Base-by-base conservation (phyloP, 148 eudicot species). In the Rheum nobile region DNA sequence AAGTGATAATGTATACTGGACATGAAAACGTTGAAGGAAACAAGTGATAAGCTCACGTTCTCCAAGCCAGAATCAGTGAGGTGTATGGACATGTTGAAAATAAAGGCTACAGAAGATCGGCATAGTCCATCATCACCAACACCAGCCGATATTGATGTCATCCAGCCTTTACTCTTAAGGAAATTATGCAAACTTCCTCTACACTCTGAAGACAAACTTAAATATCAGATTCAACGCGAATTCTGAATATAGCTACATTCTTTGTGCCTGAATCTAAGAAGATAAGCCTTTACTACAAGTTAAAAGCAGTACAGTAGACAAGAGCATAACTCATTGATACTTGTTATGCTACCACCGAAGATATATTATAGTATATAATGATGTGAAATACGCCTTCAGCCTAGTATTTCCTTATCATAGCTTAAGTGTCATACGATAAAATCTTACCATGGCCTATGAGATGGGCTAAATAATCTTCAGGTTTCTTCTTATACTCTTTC, bases 401-500 rank as follows among this genome's bases (percentile, higher is more conserved):
- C 21, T 32, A 34, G 32, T 65, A 65, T 65, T 34, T 65, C 70
- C 41, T 65, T 16, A 34, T 65, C 41, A 65, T 32, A 21, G 70
- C 22, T 1, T 34, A 34, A 22, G 70, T 31, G 32, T 32, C 22
- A 65, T 34, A 65, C 3, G 9, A 19, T n/a, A 48, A 28, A 32
- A 61, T 65, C 85, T 84, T 89, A 94, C 98, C 98, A 84, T 94
- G 98, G 71, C 98, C 98, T 74, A 91, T 83, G 75, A 94, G 90
- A 82, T 91, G 98, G 63, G 98, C 91, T 74, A 94, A 75, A 85
- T 94, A 94, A 81, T 91, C 98, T 84, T 94, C 98, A 65, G 91
- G 83, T 77, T 86, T 91, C 85, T 89, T 94, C 86, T 83, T 50
- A 82, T 94, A 94, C 50, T 87, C 96, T 76, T 88, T 87, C 35